phyloP scores from a whole-genome alignment of 116 monocot genomes.

The Dioscorea cayenensis region DNA sequence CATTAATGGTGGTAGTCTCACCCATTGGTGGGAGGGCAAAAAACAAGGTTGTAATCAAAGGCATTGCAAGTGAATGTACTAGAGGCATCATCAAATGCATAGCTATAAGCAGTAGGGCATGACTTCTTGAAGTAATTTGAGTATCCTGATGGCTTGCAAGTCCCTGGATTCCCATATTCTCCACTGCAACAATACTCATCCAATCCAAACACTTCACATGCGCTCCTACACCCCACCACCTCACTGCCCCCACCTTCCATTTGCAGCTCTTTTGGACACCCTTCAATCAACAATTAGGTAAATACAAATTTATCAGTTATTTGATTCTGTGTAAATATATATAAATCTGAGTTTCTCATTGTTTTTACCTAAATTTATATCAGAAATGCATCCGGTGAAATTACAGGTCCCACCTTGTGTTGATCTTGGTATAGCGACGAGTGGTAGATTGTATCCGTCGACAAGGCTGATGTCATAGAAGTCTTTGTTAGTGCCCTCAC shows the following conservation, averaged over 20 bases:
- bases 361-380: conserved; percentile 52
- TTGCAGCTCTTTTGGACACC: conserved; percentile 78
- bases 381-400: conserved; percentile 40
- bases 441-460: conserved; percentile 75
- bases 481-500: conserved; percentile 28
- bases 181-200: conserved; percentile 80
- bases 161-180: conserved; percentile 40
- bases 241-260: conserved; percentile 23
- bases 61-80: conserved; percentile 82
- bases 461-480: conserved; percentile 86
- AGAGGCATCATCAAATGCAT: conserved; percentile 64
- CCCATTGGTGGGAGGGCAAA: conserved; percentile 43
- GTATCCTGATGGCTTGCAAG: conserved; percentile 55
- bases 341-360: not conserved
- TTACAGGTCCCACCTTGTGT: conserved; percentile 23
- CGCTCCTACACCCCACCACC: conserved; percentile 67
- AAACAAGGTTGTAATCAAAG: conserved; percentile 48
- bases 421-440: conserved; percentile 32
- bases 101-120: conserved; percentile 78
- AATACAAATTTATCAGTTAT: not conserved
- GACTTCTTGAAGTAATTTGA: conserved; percentile 64
- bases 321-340: not conserved
- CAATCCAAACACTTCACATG: conserved; percentile 59
- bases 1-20: not conserved
- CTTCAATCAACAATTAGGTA: conserved; percentile 11